phyloP scores from a whole-genome alignment of 1,139 yeast genomes.

The Debaryomycetaceae sp. region DNA sequence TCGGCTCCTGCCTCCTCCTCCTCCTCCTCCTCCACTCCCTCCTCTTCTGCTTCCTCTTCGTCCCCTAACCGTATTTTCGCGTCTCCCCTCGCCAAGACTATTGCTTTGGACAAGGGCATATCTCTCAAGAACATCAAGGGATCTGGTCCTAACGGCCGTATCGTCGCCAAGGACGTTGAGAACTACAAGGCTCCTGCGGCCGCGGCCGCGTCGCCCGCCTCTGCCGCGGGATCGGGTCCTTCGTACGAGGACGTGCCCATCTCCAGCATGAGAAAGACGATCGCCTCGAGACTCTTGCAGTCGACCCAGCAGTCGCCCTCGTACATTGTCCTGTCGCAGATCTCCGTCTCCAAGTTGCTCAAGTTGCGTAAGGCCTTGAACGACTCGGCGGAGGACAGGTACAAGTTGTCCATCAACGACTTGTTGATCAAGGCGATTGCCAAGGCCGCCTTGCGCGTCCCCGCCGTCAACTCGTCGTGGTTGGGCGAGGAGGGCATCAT shows the following conservation, averaged over 20 bases:
- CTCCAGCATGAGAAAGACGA: conserved; percentile 87
- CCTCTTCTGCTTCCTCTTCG: conserved; percentile 15
- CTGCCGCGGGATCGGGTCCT: conserved; percentile 44
- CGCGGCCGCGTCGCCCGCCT: conserved; percentile 30
- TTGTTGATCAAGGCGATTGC: conserved; percentile 91
- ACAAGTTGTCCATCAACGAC: conserved; percentile 89
- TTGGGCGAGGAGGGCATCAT: conserved; percentile 80
- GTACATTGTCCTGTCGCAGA: conserved; percentile 78
- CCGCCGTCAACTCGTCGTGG: conserved; percentile 93
- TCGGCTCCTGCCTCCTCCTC: conserved; percentile 2
- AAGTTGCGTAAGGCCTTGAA: conserved; percentile 88
- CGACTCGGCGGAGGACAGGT: conserved; percentile 75
- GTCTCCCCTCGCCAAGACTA: conserved; percentile 87
- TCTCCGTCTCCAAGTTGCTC: conserved; percentile 81
- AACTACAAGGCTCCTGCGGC: conserved; percentile 39
- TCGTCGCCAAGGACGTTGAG: conserved; percentile 84
- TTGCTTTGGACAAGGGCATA: conserved; percentile 89
- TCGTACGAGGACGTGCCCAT: conserved; percentile 75
- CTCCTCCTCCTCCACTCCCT: conserved; percentile 9
- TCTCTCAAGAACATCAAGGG: conserved; percentile 80
- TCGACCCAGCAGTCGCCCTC: conserved; percentile 86
- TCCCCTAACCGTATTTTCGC: conserved; percentile 61
- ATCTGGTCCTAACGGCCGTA: conserved; percentile 92
- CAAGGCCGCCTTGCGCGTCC: conserved; percentile 80
- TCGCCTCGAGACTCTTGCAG: conserved; percentile 77